Base-by-base conservation (phyloP, 345 rosid genomes). In the Eucalyptus tenuipes region DNA sequence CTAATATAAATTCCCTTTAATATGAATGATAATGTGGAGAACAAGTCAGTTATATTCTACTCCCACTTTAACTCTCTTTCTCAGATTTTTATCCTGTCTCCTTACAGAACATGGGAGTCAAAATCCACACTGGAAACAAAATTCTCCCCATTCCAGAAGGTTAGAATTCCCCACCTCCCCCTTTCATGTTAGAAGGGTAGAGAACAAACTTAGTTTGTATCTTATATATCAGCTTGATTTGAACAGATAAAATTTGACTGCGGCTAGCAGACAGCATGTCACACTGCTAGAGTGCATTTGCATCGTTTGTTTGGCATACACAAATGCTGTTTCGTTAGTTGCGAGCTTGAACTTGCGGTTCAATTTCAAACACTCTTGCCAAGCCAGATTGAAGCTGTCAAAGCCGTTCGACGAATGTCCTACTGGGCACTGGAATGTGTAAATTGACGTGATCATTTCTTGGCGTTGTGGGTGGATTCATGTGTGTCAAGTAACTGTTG, bases 81-180 rank as follows among this genome's bases (percentile, higher is more conserved):
- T 44, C 0, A 44, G 45, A 44, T 10, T 44, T 44, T 44, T 44
- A 44, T 7, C 10, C 1, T 8, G 3, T 2, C 47, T 44, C 1
- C 3, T 44, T 44, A 2, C 3, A 44, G 47, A 2, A 8, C 2
- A 2, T 44, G 47, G 0, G 44, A 42, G 8, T 42, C 2, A 8
- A 6, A 42, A 42, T 6, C 1, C 1, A 42, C 44, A 42, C 44
- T 5, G 2, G 7, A 42, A 42, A 42, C 44, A 42, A 42, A 42
- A 42, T 42, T 2, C 2, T 42, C 8, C 8, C 2, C 2, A 42
- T 8, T 2, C 2, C 44, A 1, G 2, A 42, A 42, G 7, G 6
- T 42, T 42, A 7, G 8, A 42, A 42, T 8, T 42, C 44, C 2
- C 8, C 0, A 7, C 44, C 44, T 42, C 8, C 2, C 8, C 8